Base-by-base conservation (phyloP, 2,329 filamentous ascomycete genomes). In the Alternaria ethzedia region DNA sequence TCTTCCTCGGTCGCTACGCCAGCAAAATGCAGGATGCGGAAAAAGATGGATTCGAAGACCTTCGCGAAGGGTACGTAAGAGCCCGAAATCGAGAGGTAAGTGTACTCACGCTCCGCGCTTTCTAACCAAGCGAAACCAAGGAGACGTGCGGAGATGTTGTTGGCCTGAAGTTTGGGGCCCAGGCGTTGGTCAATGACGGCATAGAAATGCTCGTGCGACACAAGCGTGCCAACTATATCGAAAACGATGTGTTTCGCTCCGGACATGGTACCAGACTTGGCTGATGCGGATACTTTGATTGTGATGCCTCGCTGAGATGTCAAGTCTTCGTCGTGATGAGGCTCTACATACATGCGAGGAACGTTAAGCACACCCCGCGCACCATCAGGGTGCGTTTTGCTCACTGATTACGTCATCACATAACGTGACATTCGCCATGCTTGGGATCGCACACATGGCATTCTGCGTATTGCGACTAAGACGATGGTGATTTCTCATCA, bases 151-250 rank as follows among this genome's bases (percentile, higher is more conserved):
- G 78, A 80, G 63, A 86, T 79, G 59, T 73, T 75, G 36, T 82
- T 67, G 8, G 74, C 64, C 7, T 69, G 70, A 1, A 87, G 81
- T 10, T 77, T 74, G 5, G 78, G 62, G 32, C 84, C 84, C 8
- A 86, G 79, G 17, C 77, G 77, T 4, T 70, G 54, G 5, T 83
- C 79, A 32, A 86, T 79, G 28, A 77, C 75, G 11, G 79, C 72
- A 63, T 80, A 82, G 68, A 82, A 82, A 52, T 79, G 78, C 15
- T 84, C 79, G 73, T 83, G 85, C 20, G 79, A 82, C 44, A 86
- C 82, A 59, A 79, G 80, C n/a, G 84, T 86, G 51, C 84, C 84
- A 47, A 88, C 86, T 2, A 87, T 81, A 67, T 81, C 79, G 50
- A 70, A 71, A 10, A 71, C 62, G 21, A 71, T 63, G 50, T 71